These are phyloP conservation scores for Pleurotus tuoliensis DNA, from an alignment of 768 basidiomycete genomes.

Conservation along the genomic window DNA sequence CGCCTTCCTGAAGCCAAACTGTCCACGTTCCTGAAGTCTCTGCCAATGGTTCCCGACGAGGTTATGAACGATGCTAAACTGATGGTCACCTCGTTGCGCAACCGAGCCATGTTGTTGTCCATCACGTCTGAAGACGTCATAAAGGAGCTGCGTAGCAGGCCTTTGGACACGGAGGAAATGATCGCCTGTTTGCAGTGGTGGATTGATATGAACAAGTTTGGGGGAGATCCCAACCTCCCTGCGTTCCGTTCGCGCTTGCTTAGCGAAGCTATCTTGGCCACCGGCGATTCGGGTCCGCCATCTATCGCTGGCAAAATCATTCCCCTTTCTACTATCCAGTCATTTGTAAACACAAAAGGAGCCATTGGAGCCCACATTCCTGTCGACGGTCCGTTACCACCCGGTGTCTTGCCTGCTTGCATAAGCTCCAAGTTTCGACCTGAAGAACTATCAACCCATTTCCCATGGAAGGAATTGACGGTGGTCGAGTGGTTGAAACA, in stretches of 20 bases:
- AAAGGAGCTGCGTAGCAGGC: constrained; percentile 64
- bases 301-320: constrained; percentile 48
- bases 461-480: constrained; percentile 79
- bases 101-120: constrained; percentile 60
- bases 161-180: constrained; percentile 70
- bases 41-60: constrained; percentile 69
- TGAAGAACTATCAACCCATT: constrained; percentile 44
- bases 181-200: constrained; percentile 89
- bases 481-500: constrained; percentile 73
- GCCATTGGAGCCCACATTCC: constrained; percentile 57
- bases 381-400: constrained; percentile 70
- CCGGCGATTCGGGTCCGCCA: constrained; percentile 25
- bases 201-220: constrained; percentile 40
- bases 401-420: constrained; percentile 62
- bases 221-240: constrained; percentile 31
- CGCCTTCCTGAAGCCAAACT: constrained; percentile 73
- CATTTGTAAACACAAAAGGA: constrained; percentile 61
- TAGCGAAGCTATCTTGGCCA: constrained; percentile 61
- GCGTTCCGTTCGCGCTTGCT: constrained; percentile 60
- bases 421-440: constrained; percentile 59
- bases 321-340: constrained; percentile 64
- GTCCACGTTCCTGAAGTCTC: constrained; percentile 67
- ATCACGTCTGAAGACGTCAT: constrained; percentile 85
- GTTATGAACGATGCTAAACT: constrained; percentile 50
- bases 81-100: constrained; percentile 60